phyloP scores from a whole-genome alignment of 2,329 filamentous ascomycete genomes.

The Fusarium austroafricanum region DNA sequence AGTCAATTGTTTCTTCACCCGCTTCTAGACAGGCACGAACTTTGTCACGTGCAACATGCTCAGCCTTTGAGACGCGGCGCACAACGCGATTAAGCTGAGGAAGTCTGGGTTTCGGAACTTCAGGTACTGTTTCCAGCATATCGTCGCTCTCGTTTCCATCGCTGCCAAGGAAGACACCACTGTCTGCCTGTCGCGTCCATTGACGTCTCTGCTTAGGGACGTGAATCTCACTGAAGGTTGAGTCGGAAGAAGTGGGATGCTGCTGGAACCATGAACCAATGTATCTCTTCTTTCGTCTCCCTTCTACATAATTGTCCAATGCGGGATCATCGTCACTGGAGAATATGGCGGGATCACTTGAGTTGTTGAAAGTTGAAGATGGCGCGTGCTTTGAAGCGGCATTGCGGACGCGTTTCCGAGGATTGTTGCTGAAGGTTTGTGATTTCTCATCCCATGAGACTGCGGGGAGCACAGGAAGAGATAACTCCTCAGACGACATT shows the following conservation, averaged over 20 bases:
- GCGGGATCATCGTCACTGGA: conserved; percentile 78
- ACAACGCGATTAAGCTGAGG: conserved; percentile 52
- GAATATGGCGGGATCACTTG: conserved; percentile 77
- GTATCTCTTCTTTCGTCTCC: conserved; percentile 70
- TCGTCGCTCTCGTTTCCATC: conserved; percentile 64
- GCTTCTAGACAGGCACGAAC: conserved; percentile 67
- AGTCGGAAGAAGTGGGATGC: conserved; percentile 63
- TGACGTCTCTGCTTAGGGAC: conserved; percentile 60
- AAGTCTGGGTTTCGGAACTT: conserved; percentile 51
- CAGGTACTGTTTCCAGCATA: conserved; percentile 48
- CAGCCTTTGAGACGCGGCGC: conserved; percentile 53
- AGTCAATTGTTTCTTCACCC: conserved; percentile 69
- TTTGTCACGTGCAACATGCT: conserved; percentile 58
- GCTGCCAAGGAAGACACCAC: conserved; percentile 75
- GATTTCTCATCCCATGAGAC: conserved; percentile 55
- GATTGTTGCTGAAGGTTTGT: conserved; percentile 54
- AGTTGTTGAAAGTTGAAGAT: conserved; percentile 64
- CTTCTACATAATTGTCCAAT: conserved; percentile 71
- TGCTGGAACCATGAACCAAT: conserved; percentile 77
- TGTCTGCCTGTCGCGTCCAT: conserved; percentile 72
- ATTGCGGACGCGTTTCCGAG: conserved; percentile 54
- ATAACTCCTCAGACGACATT: conserved; percentile 56
- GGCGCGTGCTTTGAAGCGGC: conserved; percentile 46
- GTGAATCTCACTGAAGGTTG: conserved; percentile 57
- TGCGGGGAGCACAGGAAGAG: conserved; percentile 54